Base-by-base conservation (phyloP, 2,329 filamentous ascomycete genomes). In the Trichoderma citrinoviride region DNA sequence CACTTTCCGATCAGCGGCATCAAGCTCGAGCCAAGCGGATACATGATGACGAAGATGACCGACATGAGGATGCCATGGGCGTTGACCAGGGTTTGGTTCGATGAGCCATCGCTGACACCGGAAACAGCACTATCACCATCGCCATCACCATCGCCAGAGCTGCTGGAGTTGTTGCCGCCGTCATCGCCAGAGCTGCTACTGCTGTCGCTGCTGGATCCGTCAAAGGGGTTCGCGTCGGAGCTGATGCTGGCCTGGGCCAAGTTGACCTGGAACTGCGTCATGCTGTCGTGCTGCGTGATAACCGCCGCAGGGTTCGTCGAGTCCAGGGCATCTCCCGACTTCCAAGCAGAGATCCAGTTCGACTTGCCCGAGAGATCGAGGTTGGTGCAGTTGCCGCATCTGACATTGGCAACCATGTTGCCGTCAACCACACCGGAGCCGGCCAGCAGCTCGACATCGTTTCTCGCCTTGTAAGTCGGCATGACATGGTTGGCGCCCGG, bases 11-110 rank as follows among this genome's bases (percentile, higher is more conserved):
- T 67, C 3, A 88, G 67, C 3, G 86, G 84, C 82, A 89, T 88
- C 46, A 87, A 72, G 3, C 86, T 76, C 8, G 87, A 80, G 5
- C 86, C 87, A 3, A 88, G 68, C 0, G 87, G 87, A 68, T 87
- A 89, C 23, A 87, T 75, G 14, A 84, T 70, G 3, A 84, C 80
- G 68, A 88, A 86, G 19, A 84, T 82, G 52, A 88, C 71, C 27
- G 82, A 81, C 85, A 89, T 87, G 70, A 89, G 76, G 68, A 87
- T 78, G 55, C 86, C 87, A 67, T 89, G 86, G 0, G 81, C 74
- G 6, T 79, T 71, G 17, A 80, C 54, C 8, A 79, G 70, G 4
- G 70, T 72, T 12, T 72, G 67, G 56, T 61, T 73, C 10, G 66
- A 67, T n/a, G 66, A 66, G 52, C 69, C 60, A 17, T 56, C 70